Conservation (phyloP, 495 filamentous ascomycete species). For the Hypomontagnella submonticulosa region DNA sequence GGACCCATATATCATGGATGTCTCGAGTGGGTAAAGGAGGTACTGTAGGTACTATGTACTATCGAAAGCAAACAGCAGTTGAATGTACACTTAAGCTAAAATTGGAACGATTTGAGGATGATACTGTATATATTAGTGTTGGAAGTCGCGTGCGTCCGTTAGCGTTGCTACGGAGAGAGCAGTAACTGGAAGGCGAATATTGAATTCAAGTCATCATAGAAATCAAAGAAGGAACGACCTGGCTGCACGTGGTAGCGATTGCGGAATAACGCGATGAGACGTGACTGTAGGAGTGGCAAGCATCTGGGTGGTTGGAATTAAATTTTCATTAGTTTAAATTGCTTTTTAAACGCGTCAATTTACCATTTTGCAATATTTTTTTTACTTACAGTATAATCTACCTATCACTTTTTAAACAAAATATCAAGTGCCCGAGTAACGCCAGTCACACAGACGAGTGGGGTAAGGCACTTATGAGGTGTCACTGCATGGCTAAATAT, state of each 20-base stretch:
- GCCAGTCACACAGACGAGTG: slow-evolving; percentile 11
- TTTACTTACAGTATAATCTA: not conserved
- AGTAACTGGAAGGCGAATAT: too few species aligned
- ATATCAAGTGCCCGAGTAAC: slow-evolving; percentile 1
- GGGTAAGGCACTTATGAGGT: slow-evolving; percentile 19
- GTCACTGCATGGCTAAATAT: slow-evolving; percentile 19
- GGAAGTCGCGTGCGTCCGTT: too few species aligned
- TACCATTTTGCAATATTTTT: not conserved
- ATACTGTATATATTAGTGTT: too few species aligned
- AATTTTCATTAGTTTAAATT: slow-evolving; percentile 8
- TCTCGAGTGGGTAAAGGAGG: slow-evolving; percentile 1
- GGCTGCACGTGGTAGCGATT: too few species aligned
- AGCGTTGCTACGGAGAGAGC: too few species aligned
- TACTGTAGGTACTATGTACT: too few species aligned
- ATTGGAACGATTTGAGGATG: too few species aligned
- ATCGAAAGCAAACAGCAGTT: too few species aligned
- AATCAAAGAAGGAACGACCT: too few species aligned
- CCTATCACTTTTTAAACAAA: not conserved
- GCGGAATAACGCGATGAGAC: not conserved
- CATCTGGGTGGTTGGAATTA: not conserved
- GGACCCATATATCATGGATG: slow-evolving; percentile 1
- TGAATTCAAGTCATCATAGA: too few species aligned
- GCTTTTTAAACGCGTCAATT: slow-evolving; percentile 17
- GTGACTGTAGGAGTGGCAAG: slow-evolving; percentile 24
- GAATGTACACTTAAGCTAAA: too few species aligned